Percentiles rank a stretch among this genome's conserved stretches.
phyloP scores from a whole-genome alignment of 306 rosid species.

The Quercus parvula region DNA sequence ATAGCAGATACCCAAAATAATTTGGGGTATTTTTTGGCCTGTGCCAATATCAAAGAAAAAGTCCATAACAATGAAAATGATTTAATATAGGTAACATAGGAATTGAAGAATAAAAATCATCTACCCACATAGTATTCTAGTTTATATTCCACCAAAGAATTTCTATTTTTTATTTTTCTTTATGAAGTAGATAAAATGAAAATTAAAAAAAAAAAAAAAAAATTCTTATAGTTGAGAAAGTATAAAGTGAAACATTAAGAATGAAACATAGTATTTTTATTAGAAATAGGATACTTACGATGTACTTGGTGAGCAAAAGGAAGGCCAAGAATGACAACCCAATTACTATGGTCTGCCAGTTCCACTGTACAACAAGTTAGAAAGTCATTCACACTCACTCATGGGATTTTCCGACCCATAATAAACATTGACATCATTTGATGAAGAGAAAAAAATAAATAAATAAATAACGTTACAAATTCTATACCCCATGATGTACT shows the following conservation, averaged over 20 bases:
- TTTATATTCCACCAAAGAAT: too few relatives aligned
- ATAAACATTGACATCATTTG: too few relatives aligned
- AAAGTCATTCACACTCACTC: background rate
- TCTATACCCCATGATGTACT: constrained; percentile 68
- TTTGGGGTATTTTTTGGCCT: constrained; percentile 71
- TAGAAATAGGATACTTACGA: constrained; percentile 41
- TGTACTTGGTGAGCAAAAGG: constrained; percentile 58
- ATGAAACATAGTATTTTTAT: too few relatives aligned
- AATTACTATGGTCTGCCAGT: constrained; percentile 72
- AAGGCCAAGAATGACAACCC: constrained; percentile 61
- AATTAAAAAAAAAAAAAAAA: too few relatives aligned
- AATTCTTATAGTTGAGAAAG: too few relatives aligned
- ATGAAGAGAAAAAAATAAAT: background rate
- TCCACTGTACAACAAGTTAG: constrained; percentile 60
- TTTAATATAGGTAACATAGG: too few relatives aligned
- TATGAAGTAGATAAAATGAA: too few relatives aligned
- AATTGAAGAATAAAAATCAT: too few relatives aligned
- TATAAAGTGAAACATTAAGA: too few relatives aligned
- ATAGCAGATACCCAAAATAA: constrained; percentile 80
- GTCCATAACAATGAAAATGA: background rate
- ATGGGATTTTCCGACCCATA: background rate
- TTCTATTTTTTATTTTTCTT: too few relatives aligned
- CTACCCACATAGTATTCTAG: too few relatives aligned
- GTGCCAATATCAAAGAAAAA: background rate
- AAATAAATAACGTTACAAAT: too few relatives aligned